phyloP scores from a whole-genome alignment of 2,329 filamentous ascomycete genomes.

The Aplosporella prunicola region DNA sequence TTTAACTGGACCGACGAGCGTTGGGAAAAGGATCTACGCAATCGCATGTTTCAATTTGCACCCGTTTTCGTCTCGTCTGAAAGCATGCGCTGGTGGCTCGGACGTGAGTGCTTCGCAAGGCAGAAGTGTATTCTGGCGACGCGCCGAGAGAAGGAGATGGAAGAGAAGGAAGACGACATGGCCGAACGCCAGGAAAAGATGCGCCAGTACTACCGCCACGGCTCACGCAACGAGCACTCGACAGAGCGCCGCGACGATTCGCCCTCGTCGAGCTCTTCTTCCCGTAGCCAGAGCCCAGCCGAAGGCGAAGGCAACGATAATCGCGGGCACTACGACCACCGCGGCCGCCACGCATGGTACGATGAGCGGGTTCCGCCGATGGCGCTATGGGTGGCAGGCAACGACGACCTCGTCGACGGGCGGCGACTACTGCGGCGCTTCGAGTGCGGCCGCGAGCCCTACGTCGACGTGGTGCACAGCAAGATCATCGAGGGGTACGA shows the following conservation, averaged over 20 bases:
- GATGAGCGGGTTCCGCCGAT: constrained; percentile 69
- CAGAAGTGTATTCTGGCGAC: constrained; percentile 85
- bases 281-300: no score
- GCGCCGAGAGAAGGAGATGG: constrained; percentile 55
- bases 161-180: constrained; percentile 42
- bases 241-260: background rate
- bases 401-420: constrained; percentile 79
- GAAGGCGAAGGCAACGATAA: background rate
- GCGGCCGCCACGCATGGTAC: constrained; percentile 61
- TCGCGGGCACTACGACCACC: constrained; percentile 31
- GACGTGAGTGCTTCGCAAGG: constrained; percentile 70
- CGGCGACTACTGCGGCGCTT: constrained; percentile 63
- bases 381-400: constrained; percentile 78
- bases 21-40: constrained; percentile 71
- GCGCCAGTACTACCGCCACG: constrained; percentile 6
- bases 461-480: constrained; percentile 69
- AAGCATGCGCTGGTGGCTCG: constrained; percentile 93
- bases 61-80: constrained; percentile 86
- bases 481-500: constrained; percentile 83
- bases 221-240: constrained; percentile 2
- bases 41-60: constrained; percentile 84
- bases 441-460: constrained; percentile 66
- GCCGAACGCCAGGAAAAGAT: constrained; percentile 18
- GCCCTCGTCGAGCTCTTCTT: background rate
- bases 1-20: constrained; percentile 79